Base-by-base conservation (phyloP, 441 rosid genomes). In the Kokia cookei region DNA sequence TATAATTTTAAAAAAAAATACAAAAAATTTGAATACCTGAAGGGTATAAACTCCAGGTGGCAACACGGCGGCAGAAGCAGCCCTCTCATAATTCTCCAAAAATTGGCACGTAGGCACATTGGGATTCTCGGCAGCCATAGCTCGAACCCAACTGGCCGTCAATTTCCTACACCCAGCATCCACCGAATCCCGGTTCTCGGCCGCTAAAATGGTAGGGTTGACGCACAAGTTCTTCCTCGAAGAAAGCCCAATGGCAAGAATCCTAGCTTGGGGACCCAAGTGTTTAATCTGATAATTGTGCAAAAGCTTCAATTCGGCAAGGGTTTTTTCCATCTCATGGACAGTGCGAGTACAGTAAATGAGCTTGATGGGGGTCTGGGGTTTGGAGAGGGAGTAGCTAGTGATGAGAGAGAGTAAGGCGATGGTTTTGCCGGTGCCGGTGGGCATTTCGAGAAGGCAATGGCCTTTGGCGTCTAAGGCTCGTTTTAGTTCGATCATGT, bases 401-500 rank as follows among this genome's bases (percentile, higher is more conserved):
- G 97, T 91, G 86, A 93, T 95, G 26, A 95, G 87, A 13, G 98
- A 95, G 74, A 95, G 93, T 45, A 95, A 88, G 5, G 98, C 97
- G 42, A 93, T 91, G 79, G 99, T 95, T 86, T 93, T 95, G 13
- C 97, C 99, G 7, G 99, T 95, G 62, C 99, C 98, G 0, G 99
- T 95, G 11, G 99, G 99, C 99, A 95, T 93, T 83, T 95, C 99
- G 24, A 95, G 89, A 70, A 95, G 98, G 81, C 98, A 95, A 81
- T 95, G 99, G 27, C 99, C 99, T 71, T 90, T 90, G 59, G 98
- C 98, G 40, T 95, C 99, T 35, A 95, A 85, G 67, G 97, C 86
- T 10, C 98, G 96, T 79, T 93, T 95, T 42, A 95, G 88, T 81
- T 95, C 99, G 69, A 95, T 75, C 98, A 95, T 91, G 87, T 95